phyloP scores from a whole-genome alignment of 1,139 yeast species.

The Pneumocystis carinii region DNA sequence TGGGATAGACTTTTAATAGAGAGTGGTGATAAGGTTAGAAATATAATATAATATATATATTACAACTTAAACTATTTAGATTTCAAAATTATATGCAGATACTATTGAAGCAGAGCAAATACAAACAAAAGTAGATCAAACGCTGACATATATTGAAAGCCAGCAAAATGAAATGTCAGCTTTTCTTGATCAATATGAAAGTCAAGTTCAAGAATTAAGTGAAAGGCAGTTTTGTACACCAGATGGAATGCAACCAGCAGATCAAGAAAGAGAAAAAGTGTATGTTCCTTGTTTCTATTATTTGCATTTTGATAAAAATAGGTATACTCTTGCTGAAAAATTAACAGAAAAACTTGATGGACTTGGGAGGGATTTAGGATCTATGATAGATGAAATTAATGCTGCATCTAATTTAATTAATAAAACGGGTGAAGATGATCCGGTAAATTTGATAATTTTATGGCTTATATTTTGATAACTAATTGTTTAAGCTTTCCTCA shows the following conservation, averaged over 20 bases:
- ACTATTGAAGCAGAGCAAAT: conserved; percentile 72
- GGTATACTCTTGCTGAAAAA: conserved; percentile 48
- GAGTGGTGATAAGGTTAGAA: conserved; percentile 43
- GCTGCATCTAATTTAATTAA: conserved; percentile 72
- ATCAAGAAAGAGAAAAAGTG: conserved; percentile 80
- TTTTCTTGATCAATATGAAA: conserved; percentile 70
- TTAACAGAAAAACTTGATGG: conserved; percentile 68
- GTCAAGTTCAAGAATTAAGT: conserved; percentile 48
- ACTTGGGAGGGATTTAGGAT: conserved; percentile 58
- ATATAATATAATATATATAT: not conserved
- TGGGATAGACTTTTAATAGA: conserved; percentile 79
- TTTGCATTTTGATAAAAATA: not conserved
- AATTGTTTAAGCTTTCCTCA: conserved; percentile 27
- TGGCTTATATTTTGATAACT: not conserved
- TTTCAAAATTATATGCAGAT: conserved; percentile 61
- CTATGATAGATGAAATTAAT: conserved; percentile 74
- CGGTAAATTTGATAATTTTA: conserved; percentile 14
- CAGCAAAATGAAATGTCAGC: conserved; percentile 87
- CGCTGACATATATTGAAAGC: conserved; percentile 66
- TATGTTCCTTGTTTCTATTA: conserved; percentile 31
- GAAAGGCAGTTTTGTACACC: conserved; percentile 21
- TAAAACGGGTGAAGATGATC: conserved; percentile 32
- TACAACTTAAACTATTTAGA: conserved; percentile 27
- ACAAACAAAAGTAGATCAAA: conserved; percentile 76
- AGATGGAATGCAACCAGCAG: conserved; percentile 35